Base-by-base conservation (phyloP, 1,139 yeast species). In the Diutina ranongensis region DNA sequence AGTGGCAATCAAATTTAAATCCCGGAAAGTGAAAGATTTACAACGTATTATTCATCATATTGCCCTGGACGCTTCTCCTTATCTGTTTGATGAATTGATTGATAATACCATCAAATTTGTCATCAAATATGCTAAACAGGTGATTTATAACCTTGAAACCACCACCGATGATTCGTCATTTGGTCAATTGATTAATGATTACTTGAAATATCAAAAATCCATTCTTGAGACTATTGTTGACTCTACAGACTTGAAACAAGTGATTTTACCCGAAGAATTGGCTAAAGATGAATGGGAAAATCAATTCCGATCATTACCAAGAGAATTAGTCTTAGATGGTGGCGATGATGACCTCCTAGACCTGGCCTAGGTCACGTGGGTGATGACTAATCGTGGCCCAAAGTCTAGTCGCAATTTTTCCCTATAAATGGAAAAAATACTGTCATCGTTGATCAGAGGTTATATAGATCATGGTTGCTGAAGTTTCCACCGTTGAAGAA, bases 401-500 rank as follows among this genome's bases (percentile, higher is more conserved):
- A 5, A 5, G 28, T 10, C 28, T 10, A 25, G n/a, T n/a, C n/a
- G n/a, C n/a, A n/a, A n/a, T n/a, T n/a, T n/a, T n/a, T n/a, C n/a
- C n/a, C n/a, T n/a, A n/a, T n/a, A n/a, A n/a, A n/a, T n/a, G n/a
- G n/a, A n/a, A n/a, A n/a, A n/a, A n/a, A n/a, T n/a, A n/a, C n/a
- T n/a, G n/a, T n/a, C n/a, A n/a, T n/a, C n/a, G n/a, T n/a, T n/a
- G n/a, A n/a, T n/a, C n/a, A n/a, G n/a, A n/a, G n/a, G n/a, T n/a
- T n/a, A n/a, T n/a, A n/a, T n/a, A n/a, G n/a, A n/a, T n/a, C n/a
- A 71, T 71, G 76, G 72, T 67, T 51, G 55, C 62, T 44, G 50
- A 54, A 50, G 54, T 82, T 50, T 55, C 64, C 40, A 60, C 76
- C 50, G 67, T 67, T 51, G 74, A 73, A 51, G 87, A 84, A 61